Conservation (phyloP, 202 grass and related monocot species). For the Elaeis oleifera region DNA sequence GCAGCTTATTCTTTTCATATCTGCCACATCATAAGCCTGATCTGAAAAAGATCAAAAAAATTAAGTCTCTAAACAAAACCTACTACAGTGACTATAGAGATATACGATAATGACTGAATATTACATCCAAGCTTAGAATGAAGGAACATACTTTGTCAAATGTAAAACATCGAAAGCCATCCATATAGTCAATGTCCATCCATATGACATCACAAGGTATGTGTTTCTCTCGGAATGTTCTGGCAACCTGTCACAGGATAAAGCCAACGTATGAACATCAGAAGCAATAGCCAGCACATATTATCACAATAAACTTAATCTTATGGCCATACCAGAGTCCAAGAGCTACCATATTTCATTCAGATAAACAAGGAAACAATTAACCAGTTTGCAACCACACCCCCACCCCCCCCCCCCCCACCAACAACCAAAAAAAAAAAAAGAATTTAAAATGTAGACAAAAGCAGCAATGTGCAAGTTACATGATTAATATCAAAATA, state of each 20-base stretch:
- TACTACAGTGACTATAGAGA: not conserved
- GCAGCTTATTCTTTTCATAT: too few relatives aligned
- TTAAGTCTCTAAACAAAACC: too few relatives aligned
- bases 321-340: too few relatives aligned
- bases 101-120: not conserved
- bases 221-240: slow-evolving; percentile 79
- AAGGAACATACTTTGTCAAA: slow-evolving; percentile 65
- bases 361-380: too few relatives aligned
- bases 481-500: slow-evolving; percentile 20
- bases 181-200: slow-evolving; percentile 99
- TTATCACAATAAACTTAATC: too few relatives aligned
- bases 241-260: slow-evolving; percentile 48
- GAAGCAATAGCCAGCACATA: not conserved
- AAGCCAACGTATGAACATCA: slow-evolving; percentile 5
- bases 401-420: too few relatives aligned
- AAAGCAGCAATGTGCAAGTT: not conserved
- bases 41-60: too few relatives aligned
- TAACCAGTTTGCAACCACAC: too few relatives aligned
- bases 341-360: too few relatives aligned
- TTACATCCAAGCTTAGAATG: not conserved
- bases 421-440: too few relatives aligned
- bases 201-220: slow-evolving; percentile 99
- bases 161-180: slow-evolving; percentile 91
- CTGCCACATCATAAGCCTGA: too few relatives aligned
- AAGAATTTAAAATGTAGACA: not conserved